Evolutionary conservation across 352 stramenopile genomes (phyloP).

Genomic region (Pythium myriotylum): DNA sequence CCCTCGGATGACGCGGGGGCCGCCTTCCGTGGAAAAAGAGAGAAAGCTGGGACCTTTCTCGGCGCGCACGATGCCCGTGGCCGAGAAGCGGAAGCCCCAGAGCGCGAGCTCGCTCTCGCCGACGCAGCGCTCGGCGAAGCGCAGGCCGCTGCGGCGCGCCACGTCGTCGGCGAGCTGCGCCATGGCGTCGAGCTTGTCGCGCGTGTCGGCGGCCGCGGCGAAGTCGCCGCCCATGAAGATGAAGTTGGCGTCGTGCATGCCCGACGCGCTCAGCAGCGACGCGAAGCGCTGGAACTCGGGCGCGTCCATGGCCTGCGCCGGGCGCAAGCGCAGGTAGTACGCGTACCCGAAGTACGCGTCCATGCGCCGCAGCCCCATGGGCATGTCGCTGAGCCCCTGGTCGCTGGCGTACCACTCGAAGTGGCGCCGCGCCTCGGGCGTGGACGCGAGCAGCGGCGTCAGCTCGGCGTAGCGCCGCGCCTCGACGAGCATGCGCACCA

Average conservation of each 20-base stretch:
- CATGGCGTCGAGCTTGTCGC: not conserved
- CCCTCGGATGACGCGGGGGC: not conserved
- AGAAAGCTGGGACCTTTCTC: not conserved
- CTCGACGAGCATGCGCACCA: not conserved
- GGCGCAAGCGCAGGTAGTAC: conserved; percentile 3
- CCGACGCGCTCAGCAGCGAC: not conserved
- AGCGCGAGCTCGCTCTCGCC: not conserved
- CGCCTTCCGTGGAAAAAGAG: too few relatives aligned
- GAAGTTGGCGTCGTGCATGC: not conserved
- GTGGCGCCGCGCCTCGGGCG: conserved; percentile 4
- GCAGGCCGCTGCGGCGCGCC: not conserved
- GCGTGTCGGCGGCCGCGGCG: not conserved
- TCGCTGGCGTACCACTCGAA: conserved; percentile 12
- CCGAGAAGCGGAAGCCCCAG: conserved; percentile 7
- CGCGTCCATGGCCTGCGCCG: not conserved
- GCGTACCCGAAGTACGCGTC: conserved; percentile 4
- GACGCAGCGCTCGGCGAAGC: not conserved
- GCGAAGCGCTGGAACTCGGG: not conserved
- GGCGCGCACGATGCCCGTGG: not conserved
- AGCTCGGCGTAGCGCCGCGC: not conserved
- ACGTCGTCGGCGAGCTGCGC: not conserved
- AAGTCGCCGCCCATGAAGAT: not conserved
- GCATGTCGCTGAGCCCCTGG: conserved; percentile 3
- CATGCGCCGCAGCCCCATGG: not conserved
- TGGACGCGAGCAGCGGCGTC: not conserved